These are phyloP conservation scores for Aschersonia sp. DNA, from an alignment of 2,329 filamentous ascomycete species.

Conservation along the genomic window DNA sequence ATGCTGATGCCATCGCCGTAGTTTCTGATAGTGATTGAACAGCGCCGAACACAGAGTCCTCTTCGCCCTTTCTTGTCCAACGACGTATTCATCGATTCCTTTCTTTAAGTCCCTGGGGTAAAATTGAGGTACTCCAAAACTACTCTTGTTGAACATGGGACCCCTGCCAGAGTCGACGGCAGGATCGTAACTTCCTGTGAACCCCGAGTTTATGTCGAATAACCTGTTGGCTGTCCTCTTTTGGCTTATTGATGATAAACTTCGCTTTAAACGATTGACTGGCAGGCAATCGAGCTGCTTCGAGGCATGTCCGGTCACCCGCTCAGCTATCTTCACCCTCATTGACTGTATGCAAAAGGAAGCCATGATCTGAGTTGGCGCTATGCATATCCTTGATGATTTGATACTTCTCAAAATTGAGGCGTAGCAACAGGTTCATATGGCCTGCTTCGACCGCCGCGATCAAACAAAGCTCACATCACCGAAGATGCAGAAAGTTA, in stretches of 20 bases:
- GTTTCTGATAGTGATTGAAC: constrained; percentile 90
- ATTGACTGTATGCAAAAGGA: background rate
- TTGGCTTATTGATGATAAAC: background rate
- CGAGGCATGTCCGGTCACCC: background rate
- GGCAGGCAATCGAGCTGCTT: background rate
- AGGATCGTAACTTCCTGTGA: constrained; percentile 45
- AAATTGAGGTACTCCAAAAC: constrained; percentile 45
- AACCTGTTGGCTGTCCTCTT: constrained; percentile 21
- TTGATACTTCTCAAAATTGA: too few species aligned
- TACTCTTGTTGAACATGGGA: constrained; percentile 43
- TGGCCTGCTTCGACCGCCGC: too few species aligned
- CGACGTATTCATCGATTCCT: constrained; percentile 88
- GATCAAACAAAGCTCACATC: too few species aligned
- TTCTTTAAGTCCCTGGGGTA: constrained; percentile 64
- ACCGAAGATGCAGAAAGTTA: too few species aligned
- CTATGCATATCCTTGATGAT: too few species aligned
- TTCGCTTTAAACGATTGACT: background rate
- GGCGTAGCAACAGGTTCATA: too few species aligned
- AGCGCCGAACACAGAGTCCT: constrained; percentile 86
- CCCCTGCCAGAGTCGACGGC: constrained; percentile 35
- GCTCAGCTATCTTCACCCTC: background rate
- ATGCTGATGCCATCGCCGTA: constrained; percentile 64
- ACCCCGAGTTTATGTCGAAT: constrained; percentile 39
- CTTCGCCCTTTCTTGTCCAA: constrained; percentile 89
- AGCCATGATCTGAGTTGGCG: too few species aligned